Evolutionary conservation across 139 green algal genomes (phyloP).

Genomic region (Volvox reticuliferus): DNA sequence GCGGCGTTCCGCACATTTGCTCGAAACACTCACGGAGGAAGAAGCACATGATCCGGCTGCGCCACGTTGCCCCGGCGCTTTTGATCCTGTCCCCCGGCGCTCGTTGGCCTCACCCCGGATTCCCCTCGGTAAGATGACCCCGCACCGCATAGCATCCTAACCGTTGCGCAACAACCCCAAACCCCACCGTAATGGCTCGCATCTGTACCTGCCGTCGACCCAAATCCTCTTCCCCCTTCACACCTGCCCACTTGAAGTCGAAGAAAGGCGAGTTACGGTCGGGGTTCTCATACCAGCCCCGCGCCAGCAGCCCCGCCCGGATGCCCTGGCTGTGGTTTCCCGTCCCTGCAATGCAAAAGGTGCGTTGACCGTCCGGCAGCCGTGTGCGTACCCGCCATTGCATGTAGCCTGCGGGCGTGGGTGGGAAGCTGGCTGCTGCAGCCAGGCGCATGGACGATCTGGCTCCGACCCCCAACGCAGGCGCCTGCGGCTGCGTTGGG

Average conservation of each 20-base stretch:
- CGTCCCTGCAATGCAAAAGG: constrained; percentile 45
- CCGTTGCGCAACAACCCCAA: too few relatives aligned
- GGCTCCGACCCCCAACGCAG: not conserved
- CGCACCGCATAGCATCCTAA: too few relatives aligned
- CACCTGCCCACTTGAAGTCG: constrained; percentile 60
- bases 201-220: too few relatives aligned
- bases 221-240: not conserved
- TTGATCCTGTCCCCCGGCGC: too few relatives aligned
- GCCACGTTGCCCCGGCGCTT: too few relatives aligned
- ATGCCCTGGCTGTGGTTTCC: constrained; percentile 51
- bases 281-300: constrained; percentile 63
- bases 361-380: constrained; percentile 6
- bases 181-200: too few relatives aligned
- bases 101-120: too few relatives aligned
- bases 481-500: not conserved
- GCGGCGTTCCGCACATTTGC: too few relatives aligned
- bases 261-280: constrained; percentile 61
- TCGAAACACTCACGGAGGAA: too few relatives aligned
- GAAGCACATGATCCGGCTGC: too few relatives aligned
- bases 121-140: too few relatives aligned
- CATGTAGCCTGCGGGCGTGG: not conserved
- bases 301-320: constrained; percentile 48
- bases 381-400: constrained; percentile 19
- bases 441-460: not conserved
- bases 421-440: not conserved